phyloP scores from a whole-genome alignment of 495 filamentous ascomycete species.

The Podospora pseudocomata region DNA sequence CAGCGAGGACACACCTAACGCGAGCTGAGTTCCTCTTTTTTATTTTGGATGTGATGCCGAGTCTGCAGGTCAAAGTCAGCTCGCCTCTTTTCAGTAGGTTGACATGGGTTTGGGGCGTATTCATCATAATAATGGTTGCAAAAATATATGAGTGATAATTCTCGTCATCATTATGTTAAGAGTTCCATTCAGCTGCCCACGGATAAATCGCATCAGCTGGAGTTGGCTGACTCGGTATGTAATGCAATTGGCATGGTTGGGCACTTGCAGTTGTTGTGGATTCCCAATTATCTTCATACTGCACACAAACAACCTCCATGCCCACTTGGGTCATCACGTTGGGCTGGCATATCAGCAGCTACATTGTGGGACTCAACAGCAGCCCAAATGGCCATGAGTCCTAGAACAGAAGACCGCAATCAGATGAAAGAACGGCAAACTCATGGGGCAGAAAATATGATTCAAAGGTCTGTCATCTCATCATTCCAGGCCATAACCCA shows the following conservation, averaged over 20 bases:
- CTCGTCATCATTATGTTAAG: background rate
- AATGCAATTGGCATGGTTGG: background rate
- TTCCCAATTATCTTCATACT: background rate
- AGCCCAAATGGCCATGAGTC: background rate
- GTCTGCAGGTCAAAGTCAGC: background rate
- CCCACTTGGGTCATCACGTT: background rate
- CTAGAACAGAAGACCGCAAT: background rate
- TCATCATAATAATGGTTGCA: background rate
- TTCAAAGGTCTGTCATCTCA: background rate
- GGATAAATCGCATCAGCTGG: background rate
- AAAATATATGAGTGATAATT: background rate
- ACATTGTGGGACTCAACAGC: background rate
- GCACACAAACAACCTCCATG: background rate
- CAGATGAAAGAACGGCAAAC: background rate
- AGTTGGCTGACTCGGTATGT: background rate
- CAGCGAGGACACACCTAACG: background rate
- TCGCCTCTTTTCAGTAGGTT: background rate
- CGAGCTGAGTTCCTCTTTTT: background rate
- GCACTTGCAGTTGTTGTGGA: too few relatives aligned
- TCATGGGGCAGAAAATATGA: background rate
- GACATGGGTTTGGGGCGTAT: background rate
- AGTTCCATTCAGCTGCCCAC: background rate
- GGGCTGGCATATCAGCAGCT: background rate
- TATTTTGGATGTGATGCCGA: background rate
- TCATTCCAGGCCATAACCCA: background rate